Base-by-base conservation (phyloP, 2,329 filamentous ascomycete genomes). In the Pyricularia pennisetigena region DNA sequence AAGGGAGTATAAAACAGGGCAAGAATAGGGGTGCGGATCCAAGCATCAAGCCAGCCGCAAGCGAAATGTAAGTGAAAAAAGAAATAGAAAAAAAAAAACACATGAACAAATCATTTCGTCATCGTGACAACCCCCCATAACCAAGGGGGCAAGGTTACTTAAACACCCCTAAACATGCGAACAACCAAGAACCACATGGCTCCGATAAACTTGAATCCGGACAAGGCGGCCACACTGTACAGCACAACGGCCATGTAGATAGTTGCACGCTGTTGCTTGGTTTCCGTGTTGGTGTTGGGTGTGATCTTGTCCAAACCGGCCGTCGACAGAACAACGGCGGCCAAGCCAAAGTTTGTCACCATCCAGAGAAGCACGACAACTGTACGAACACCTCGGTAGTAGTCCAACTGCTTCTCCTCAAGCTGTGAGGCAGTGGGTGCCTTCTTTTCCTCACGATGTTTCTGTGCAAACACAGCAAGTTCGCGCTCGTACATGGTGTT, bases 401-500 rank as follows among this genome's bases (percentile, higher is more conserved):
- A 99, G 78, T 99, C 95, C 82, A 97, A 93, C 78, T 99, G 94
- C 75, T 91, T 92, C 76, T 97, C 94, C 49, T 88, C 84, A 63
- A 85, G 80, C 72, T 87, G 83, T 0, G 81, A 76, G 0, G 85
- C 76, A 0, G 82, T 83, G 0, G 86, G 85, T 0, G 82, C 74
- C 74, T 87, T 88, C 78, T 90, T 88, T 71, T 93, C 89, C 71
- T 90, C 88, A 30, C 90, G 88, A 64, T 87, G 87, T 78, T 97
- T 98, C 29, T 82, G 81, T 63, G 84, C 80, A 76, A 98, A 97
- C 16, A 88, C 85, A 2, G 83, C 80, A 66, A 97, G 80, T 75
- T 99, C 95, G 57, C 89, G 83, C 75, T 97, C 93, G 79, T 99
- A 99, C 77, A 97, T 93, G 0, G 92, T 91, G 79, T 99, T 97